Evolutionary conservation across 2,329 filamentous ascomycete genomes (phyloP), one percentile per base, ranked within the genome.

Genomic region (Botrytis sinoallii): DNA sequence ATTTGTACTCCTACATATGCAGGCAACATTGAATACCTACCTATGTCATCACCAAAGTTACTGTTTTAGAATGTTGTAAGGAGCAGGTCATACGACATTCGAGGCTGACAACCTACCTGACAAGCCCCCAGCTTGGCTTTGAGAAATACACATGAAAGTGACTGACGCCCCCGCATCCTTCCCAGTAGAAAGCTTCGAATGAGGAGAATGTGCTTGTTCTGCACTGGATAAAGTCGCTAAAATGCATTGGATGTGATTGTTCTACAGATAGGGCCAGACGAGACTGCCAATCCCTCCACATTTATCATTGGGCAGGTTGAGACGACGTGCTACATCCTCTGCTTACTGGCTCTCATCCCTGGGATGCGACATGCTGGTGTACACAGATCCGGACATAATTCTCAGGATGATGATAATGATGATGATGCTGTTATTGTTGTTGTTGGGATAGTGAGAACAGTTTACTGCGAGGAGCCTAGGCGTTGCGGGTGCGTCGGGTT

Each of bases 41-140:
- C 32, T 32, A 29, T 40, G 48, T n/a, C 16, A 67, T 67, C 32
- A 55, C n/a, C 20, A 67, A 67, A 66, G 14, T 52, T 38, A 25
- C 40, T 46, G 20, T n/a, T 25, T 48, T 52, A 7, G 25, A 55
- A 20, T 29, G 9, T n/a, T 55, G 35, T 40, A 42, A 55, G 48
- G 66, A 68, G 35, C 66, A 40, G 66, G 66, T 68, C 48, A 68
- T 68, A 68, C 66, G 66, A 68, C 66, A 68, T 55, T 68, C 65
- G 46, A 68, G 65, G 66, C 66, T 68, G 66, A 48, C 44, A 48
- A 48, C 42, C 40, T 29, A 48, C 42, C 40, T 29, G 18, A 48
- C 66, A 55, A 68, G 65, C 66, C 66, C n/a, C n/a, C 35, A 38
- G 20, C 66, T 68, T 68, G 66, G 66, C 66, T 5, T 1, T 20